phyloP scores from a whole-genome alignment of 495 filamentous ascomycete genomes.

The Letharia lupina region DNA sequence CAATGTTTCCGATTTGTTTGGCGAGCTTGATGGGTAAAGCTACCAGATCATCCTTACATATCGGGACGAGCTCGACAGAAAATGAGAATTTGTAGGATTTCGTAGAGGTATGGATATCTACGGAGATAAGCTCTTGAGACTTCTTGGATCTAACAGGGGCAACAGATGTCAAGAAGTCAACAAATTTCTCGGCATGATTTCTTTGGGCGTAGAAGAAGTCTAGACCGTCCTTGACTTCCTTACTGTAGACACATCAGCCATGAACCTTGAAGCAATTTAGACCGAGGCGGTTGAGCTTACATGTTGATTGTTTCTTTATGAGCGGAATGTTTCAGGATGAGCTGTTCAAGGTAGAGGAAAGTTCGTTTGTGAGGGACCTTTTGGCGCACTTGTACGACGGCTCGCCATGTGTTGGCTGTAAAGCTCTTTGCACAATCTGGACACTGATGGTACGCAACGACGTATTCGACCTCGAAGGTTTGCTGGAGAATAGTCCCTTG shows the following conservation, averaged over 20 bases:
- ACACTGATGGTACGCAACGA: constrained; percentile 83
- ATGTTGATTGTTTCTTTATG: constrained; percentile 95
- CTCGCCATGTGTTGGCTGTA: constrained; percentile 84
- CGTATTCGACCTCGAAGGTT: constrained; percentile 86
- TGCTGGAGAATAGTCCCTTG: constrained; percentile 79
- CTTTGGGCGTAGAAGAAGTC: constrained; percentile 88
- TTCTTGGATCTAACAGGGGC: constrained; percentile 73
- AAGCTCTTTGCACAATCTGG: constrained; percentile 88
- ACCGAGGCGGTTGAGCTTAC: constrained; percentile 1
- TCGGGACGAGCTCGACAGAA: constrained; percentile 76
- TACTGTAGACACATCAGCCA: constrained; percentile 27
- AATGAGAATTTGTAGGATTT: constrained; percentile 91
- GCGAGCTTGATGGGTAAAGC: constrained; percentile 86
- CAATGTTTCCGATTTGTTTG: constrained; percentile 75
- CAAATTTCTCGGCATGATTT: constrained; percentile 87
- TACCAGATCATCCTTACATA: constrained; percentile 95
- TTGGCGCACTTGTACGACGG: constrained; percentile 86
- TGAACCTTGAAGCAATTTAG: neutral
- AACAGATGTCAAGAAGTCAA: constrained; percentile 80
- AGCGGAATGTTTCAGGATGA: constrained; percentile 87
- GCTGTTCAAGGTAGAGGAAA: constrained; percentile 91
- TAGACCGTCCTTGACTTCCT: constrained; percentile 84
- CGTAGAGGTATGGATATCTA: constrained; percentile 81
- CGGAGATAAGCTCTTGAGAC: constrained; percentile 83
- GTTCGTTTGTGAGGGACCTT: constrained; percentile 97